Percentiles rank a stretch among this genome's conserved stretches.
phyloP scores from a whole-genome alignment of 2,329 filamentous ascomycete species.

The Talaromyces sp. region DNA sequence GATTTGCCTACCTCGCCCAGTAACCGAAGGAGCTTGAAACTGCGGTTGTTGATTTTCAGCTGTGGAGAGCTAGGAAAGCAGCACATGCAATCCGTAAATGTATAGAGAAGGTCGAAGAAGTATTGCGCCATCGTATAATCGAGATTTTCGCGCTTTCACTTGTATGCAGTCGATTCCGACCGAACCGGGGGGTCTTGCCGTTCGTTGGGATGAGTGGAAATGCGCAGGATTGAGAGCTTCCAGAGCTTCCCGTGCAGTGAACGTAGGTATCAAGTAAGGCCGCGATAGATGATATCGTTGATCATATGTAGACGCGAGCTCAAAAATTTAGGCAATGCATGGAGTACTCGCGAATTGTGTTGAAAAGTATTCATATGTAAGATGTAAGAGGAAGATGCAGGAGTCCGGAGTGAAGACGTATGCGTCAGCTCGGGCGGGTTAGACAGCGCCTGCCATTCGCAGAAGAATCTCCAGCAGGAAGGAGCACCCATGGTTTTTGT shows the following conservation, averaged over 20 bases:
- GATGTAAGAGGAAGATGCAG: background rate
- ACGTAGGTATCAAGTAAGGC: background rate
- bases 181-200: background rate
- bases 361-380: background rate
- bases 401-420: background rate
- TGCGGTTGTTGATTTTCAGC: slow-evolving; percentile 89
- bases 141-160: background rate
- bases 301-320: background rate
- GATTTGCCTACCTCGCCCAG: slow-evolving; percentile 71
- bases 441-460: slow-evolving; percentile 5
- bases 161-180: background rate
- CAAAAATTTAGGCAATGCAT: background rate
- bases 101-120: slow-evolving; percentile 83
- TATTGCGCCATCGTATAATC: slow-evolving; percentile 67
- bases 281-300: background rate
- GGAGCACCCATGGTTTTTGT: slow-evolving; percentile 8
- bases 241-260: background rate
- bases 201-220: background rate
- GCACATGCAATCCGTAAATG: slow-evolving; percentile 88
- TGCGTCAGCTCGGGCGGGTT: slow-evolving; percentile 1
- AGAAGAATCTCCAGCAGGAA: background rate
- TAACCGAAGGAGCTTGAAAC: slow-evolving; percentile 91
- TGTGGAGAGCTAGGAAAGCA: slow-evolving; percentile 94
- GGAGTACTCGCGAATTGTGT: background rate
- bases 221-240: background rate